Evolutionary conservation across 768 basidiomycete genomes (phyloP).

Genomic region (Leucocoprinus birnbaumii): DNA sequence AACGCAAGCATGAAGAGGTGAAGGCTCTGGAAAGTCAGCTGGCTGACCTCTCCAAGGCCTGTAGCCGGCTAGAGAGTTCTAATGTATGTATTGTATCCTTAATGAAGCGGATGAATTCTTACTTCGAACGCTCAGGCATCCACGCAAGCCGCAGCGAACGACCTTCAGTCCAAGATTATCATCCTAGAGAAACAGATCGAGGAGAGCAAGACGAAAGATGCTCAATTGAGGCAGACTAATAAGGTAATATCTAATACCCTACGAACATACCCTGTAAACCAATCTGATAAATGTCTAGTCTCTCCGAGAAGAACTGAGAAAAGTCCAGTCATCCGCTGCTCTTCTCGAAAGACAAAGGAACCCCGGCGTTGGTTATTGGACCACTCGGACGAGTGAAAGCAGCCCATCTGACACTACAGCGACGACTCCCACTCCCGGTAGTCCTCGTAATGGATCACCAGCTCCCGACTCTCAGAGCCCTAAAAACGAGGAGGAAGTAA

Average conservation of each 20-base stretch:
- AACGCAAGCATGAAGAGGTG: conserved; percentile 45
- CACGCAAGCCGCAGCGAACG: conserved; percentile 37
- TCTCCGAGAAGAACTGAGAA: conserved; percentile 90
- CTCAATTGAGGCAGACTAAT: conserved; percentile 69
- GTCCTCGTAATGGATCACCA: conserved; percentile 36
- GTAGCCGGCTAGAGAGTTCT: conserved; percentile 44
- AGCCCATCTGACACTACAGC: conserved; percentile 34
- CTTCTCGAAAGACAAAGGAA: conserved; percentile 88
- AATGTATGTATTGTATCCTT: conserved; percentile 48
- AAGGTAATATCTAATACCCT: conserved; percentile 60
- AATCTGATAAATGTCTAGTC: conserved; percentile 43
- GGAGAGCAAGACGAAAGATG: conserved; percentile 68
- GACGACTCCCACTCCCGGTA: conserved; percentile 26
- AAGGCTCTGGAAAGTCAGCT: conserved; percentile 48
- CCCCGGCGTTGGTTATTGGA: conserved; percentile 95
- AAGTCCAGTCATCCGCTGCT: conserved; percentile 91
- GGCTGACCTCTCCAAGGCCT: conserved; percentile 48
- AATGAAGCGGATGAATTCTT: too few species aligned
- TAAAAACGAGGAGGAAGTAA: conserved; percentile 85
- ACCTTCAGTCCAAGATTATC: conserved; percentile 44
- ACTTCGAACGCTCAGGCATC: conserved; percentile 29
- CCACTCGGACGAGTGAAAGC: conserved; percentile 38
- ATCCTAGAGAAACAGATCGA: conserved; percentile 67
- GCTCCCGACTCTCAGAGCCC: conserved; percentile 24
- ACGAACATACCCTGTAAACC: not conserved